These are phyloP conservation scores for Phycomyces blakesleeanus DNA, from an alignment of 192 early-diverging fungal genomes.

Conservation along the genomic window DNA sequence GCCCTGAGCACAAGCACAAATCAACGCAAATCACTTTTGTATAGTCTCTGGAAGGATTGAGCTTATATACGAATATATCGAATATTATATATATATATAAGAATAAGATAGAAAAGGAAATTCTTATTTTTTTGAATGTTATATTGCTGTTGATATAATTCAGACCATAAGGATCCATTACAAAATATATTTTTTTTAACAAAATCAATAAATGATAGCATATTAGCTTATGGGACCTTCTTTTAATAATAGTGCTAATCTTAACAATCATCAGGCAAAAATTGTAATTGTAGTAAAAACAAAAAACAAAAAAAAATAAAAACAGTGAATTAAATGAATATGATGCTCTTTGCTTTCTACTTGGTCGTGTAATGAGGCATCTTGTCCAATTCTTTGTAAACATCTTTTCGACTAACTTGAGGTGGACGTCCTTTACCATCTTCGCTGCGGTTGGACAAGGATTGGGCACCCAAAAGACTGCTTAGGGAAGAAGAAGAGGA, in stretches of 20 bases:
- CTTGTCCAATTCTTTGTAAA: slow-evolving; percentile 32
- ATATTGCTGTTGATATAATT: too few relatives aligned
- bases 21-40: background rate
- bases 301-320: too few relatives aligned
- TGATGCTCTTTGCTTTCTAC: too few relatives aligned
- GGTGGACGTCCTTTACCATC: slow-evolving; percentile 13
- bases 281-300: too few relatives aligned
- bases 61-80: slow-evolving; percentile 15
- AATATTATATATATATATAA: background rate
- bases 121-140: background rate
- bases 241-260: too few relatives aligned
- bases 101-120: background rate
- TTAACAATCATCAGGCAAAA: too few relatives aligned
- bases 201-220: too few relatives aligned
- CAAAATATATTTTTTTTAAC: too few relatives aligned
- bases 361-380: slow-evolving; percentile 27
- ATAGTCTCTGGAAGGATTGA: background rate
- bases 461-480: background rate
- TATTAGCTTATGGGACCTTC: too few relatives aligned
- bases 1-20: too few relatives aligned
- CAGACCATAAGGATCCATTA: too few relatives aligned
- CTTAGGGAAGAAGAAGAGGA: background rate
- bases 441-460: slow-evolving; percentile 10
- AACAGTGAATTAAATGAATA: too few relatives aligned
- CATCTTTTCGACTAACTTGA: slow-evolving; percentile 30